A percentile compares a stretch with the other conserved stretches of the same genome.
Conservation (phyloP, 805 yeast genomes). For the Candida odintsovae region DNA sequence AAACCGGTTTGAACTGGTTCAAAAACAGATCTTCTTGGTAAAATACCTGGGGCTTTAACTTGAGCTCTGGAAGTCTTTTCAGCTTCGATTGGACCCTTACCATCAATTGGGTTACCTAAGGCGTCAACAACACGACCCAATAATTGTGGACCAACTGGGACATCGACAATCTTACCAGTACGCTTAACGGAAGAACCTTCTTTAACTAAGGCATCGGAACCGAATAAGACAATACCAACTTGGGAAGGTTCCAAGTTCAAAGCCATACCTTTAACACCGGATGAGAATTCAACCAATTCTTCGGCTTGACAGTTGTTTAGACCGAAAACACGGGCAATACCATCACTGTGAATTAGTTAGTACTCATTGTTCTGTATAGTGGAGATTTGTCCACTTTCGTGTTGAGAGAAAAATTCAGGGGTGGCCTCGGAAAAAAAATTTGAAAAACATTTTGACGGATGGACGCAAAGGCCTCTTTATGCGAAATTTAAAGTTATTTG, state of each 20-base stretch:
- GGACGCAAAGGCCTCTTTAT: background rate
- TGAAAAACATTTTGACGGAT: background rate
- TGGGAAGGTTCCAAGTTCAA: slow-evolving; percentile 99
- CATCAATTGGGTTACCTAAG: slow-evolving; percentile 98
- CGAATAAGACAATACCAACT: slow-evolving; percentile 99
- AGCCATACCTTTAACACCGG: slow-evolving; percentile 99
- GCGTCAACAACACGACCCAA: slow-evolving; percentile 99
- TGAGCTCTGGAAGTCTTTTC: slow-evolving; percentile 89
- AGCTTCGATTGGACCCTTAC: slow-evolving; percentile 96
- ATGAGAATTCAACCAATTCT: slow-evolving; percentile 97
- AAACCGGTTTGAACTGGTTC: slow-evolving; percentile 99
- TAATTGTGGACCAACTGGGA: slow-evolving; percentile 96
- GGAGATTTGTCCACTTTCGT: background rate
- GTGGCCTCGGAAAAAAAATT: background rate
- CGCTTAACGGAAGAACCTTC: slow-evolving; percentile 99
- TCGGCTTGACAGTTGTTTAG: slow-evolving; percentile 99
- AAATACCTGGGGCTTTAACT: slow-evolving; percentile 99
- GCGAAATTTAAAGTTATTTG: too few species aligned
- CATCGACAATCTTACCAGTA: slow-evolving; percentile 99
- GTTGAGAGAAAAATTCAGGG: slow-evolving; percentile 3
- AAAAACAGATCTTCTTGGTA: slow-evolving; percentile 97
- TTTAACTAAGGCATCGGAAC: slow-evolving; percentile 97
- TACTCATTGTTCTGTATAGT: slow-evolving; percentile 14
- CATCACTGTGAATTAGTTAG: slow-evolving; percentile 69
- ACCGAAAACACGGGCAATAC: slow-evolving; percentile 99